Evolutionary conservation across 2,329 filamentous ascomycete genomes (phyloP).

Genomic region (Ceratocystis cubensis): DNA sequence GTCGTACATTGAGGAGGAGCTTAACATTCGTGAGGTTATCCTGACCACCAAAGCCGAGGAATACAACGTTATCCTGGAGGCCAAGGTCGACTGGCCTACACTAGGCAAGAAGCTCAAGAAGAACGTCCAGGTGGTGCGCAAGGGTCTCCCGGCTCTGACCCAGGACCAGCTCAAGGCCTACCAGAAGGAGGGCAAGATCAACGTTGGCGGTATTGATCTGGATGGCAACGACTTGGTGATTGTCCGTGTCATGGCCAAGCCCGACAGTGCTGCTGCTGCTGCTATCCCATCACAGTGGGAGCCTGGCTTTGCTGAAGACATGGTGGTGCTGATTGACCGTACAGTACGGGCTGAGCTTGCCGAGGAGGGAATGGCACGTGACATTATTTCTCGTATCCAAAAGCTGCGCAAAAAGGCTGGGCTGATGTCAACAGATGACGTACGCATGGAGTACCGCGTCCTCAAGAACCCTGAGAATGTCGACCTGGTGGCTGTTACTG

Average conservation of each 20-base stretch:
- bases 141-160: conserved; percentile 60
- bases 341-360: conserved; percentile 73
- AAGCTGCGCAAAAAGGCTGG: conserved; percentile 87
- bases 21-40: conserved; percentile 71
- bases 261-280: background rate
- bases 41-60: conserved; percentile 68
- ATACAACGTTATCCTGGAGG: conserved; percentile 74
- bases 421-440: conserved; percentile 79
- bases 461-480: conserved; percentile 65
- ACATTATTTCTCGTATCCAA: conserved; percentile 89
- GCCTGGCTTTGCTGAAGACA: conserved; percentile 29
- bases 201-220: conserved; percentile 75
- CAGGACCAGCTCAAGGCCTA: conserved; percentile 72
- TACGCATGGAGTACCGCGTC: conserved; percentile 86
- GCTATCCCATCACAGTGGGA: conserved; percentile 23
- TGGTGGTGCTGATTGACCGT: conserved; percentile 80
- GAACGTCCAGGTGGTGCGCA: conserved; percentile 72
- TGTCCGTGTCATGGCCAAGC: conserved; percentile 22
- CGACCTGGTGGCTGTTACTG: conserved; percentile 58
- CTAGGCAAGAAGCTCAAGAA: conserved; percentile 90
- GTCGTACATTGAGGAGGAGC: conserved; percentile 67
- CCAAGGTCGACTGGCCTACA: conserved; percentile 72
- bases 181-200: conserved; percentile 57
- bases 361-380: conserved; percentile 76
- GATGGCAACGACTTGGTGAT: conserved; percentile 62